Percentiles rank a stretch among this genome's conserved stretches.
Evolutionary conservation across 2,329 filamentous ascomycete genomes (phyloP).

Genomic region (Chalaropsis thielavioides): DNA sequence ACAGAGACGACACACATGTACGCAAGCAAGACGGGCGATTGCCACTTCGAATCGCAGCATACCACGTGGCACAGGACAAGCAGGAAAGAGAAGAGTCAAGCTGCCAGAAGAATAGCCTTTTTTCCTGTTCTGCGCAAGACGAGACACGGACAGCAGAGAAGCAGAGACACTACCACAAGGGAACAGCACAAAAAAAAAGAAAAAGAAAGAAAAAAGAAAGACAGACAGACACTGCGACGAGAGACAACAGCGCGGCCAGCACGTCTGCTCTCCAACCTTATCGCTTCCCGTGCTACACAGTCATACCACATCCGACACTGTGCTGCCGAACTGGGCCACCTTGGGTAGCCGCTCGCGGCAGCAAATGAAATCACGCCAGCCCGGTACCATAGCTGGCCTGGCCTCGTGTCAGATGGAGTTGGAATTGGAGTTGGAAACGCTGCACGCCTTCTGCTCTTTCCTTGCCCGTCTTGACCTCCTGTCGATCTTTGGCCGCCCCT

Average conservation of each 20-base stretch:
- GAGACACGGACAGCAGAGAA: neutral
- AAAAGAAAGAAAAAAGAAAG: neutral
- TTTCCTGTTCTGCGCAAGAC: neutral
- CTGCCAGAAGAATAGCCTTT: neutral
- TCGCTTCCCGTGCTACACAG: neutral
- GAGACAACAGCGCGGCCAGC: neutral
- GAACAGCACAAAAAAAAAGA: too few relatives aligned
- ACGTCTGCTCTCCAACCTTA: neutral
- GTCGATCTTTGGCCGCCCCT: too few relatives aligned
- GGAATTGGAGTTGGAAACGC: too few relatives aligned
- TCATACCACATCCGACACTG: neutral
- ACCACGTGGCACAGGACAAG: neutral
- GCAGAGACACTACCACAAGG: neutral
- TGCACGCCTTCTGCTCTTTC: neutral
- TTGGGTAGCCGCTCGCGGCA: neutral
- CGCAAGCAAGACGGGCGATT: constrained; percentile 10
- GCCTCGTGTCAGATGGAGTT: neutral
- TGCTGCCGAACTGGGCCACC: neutral
- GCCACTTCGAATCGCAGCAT: constrained; percentile 12
- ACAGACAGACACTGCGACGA: neutral
- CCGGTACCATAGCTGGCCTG: neutral
- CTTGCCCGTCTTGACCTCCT: neutral
- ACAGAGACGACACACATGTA: neutral
- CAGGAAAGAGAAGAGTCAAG: neutral
- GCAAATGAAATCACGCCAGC: neutral